These are phyloP conservation scores for Helichrysum umbraculigerum DNA, from an alignment of 129 eudicot species.

Conservation along the genomic window DNA sequence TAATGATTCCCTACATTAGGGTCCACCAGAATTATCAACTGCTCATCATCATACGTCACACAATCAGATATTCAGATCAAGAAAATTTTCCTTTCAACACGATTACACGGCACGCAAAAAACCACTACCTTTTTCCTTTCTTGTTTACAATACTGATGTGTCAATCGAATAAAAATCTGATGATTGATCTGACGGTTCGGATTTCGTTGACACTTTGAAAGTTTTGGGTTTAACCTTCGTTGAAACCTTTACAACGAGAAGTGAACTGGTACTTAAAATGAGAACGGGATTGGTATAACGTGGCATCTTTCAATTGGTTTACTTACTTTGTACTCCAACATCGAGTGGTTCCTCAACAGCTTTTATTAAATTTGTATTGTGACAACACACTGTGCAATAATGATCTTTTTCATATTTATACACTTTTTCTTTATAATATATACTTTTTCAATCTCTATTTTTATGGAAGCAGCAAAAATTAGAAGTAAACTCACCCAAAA, in stretches of 20 bases:
- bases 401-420: too few species aligned
- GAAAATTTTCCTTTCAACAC: constrained; percentile 14
- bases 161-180: constrained; percentile 21
- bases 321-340: background rate
- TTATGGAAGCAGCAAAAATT: too few species aligned
- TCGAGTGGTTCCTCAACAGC: too few species aligned
- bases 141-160: constrained; percentile 44
- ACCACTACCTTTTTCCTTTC: background rate
- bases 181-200: constrained; percentile 41
- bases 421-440: too few species aligned
- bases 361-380: too few species aligned
- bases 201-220: constrained; percentile 18
- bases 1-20: constrained; percentile 20
- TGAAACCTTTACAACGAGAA: constrained; percentile 11
- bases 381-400: too few species aligned
- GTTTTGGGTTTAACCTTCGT: background rate
- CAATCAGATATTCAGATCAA: constrained; percentile 22
- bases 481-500: too few species aligned
- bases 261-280: constrained; percentile 15
- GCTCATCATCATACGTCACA: constrained; percentile 37
- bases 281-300: constrained; percentile 28
- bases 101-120: constrained; percentile 44
- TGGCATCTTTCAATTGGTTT: constrained; percentile 7
- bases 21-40: constrained; percentile 43
- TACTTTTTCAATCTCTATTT: too few species aligned